phyloP scores from a whole-genome alignment of 164 flowering plant genomes.

The Kingdonia uniflora region DNA sequence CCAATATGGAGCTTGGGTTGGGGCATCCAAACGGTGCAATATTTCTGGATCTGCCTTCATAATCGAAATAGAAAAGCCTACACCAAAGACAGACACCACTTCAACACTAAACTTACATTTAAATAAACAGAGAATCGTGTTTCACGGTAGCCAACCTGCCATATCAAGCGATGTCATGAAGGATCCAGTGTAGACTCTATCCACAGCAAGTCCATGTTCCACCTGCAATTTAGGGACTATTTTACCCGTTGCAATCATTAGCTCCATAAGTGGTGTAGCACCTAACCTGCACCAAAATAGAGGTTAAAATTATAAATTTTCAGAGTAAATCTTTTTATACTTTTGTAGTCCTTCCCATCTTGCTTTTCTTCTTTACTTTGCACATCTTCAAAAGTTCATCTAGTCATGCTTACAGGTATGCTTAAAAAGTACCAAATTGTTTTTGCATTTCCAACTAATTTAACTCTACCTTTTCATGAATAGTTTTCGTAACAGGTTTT shows the following conservation, averaged over 20 bases:
- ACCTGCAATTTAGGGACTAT: slow-evolving; percentile 79
- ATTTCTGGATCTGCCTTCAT: slow-evolving; percentile 71
- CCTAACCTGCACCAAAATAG: slow-evolving; percentile 53
- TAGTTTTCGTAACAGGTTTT: too few relatives aligned
- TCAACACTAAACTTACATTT: background rate
- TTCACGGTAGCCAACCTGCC: slow-evolving; percentile 56
- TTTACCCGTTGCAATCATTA: slow-evolving; percentile 89
- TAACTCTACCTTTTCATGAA: too few relatives aligned
- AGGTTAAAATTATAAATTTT: too few relatives aligned
- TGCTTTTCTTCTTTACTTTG: too few relatives aligned
- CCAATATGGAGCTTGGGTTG: slow-evolving; percentile 90
- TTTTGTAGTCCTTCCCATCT: too few relatives aligned
- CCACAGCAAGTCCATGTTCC: slow-evolving; percentile 95
- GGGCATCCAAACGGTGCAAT: slow-evolving; percentile 75
- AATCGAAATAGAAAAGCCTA: slow-evolving; percentile 85
- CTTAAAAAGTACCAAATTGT: too few relatives aligned
- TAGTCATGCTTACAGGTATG: too few relatives aligned
- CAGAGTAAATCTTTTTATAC: too few relatives aligned
- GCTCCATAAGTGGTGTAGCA: slow-evolving; percentile 80
- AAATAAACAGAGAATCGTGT: background rate
- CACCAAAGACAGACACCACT: background rate
- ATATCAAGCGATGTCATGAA: slow-evolving; percentile 97
- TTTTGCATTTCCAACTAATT: too few relatives aligned
- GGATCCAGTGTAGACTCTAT: slow-evolving; percentile 90
- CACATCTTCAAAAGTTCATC: too few relatives aligned